A percentile compares a stretch with the other conserved stretches of the same genome.
phyloP scores from a whole-genome alignment of 208 protist genomes.

The Acanthamoeba quina region DNA sequence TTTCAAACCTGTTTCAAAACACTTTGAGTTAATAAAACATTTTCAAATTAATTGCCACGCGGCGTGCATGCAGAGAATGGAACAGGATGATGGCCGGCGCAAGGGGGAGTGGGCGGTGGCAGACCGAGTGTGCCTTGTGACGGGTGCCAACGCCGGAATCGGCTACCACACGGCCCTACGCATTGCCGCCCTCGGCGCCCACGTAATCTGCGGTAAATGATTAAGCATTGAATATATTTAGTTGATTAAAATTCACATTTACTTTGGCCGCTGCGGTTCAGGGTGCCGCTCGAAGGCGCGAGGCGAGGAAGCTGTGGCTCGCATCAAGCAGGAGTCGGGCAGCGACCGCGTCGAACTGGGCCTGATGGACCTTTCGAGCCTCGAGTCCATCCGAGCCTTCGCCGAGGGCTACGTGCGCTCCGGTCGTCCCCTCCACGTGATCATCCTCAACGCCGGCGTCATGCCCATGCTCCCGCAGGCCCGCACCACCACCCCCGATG shows the following conservation, averaged over 20 bases:
- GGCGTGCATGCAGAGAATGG: not conserved
- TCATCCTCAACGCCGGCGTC: constrained; percentile 34
- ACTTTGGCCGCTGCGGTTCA: not conserved
- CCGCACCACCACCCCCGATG: not conserved
- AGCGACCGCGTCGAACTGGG: not conserved
- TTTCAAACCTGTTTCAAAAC: too few species aligned
- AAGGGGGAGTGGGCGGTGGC: not conserved
- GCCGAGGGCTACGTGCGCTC: constrained; percentile 8
- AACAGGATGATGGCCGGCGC: not conserved
- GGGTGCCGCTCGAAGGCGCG: not conserved
- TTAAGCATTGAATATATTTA: not conserved
- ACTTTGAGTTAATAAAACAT: too few species aligned
- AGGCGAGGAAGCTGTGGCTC: constrained; percentile 11
- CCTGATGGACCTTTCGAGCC: not conserved
- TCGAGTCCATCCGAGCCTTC: constrained; percentile 1
- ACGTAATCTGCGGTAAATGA: constrained; percentile 11
- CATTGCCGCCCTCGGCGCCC: not conserved
- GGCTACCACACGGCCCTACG: not conserved
- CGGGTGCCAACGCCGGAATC: constrained; percentile 46
- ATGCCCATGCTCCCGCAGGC: constrained; percentile 25
- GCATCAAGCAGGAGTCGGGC: constrained; percentile 26
- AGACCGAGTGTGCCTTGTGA: not conserved
- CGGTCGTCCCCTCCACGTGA: not conserved
- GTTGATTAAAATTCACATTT: too few species aligned
- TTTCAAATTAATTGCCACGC: too few species aligned